These are phyloP conservation scores for Starmerella stellata DNA, from an alignment of 805 yeast species.

Conservation along the genomic window DNA sequence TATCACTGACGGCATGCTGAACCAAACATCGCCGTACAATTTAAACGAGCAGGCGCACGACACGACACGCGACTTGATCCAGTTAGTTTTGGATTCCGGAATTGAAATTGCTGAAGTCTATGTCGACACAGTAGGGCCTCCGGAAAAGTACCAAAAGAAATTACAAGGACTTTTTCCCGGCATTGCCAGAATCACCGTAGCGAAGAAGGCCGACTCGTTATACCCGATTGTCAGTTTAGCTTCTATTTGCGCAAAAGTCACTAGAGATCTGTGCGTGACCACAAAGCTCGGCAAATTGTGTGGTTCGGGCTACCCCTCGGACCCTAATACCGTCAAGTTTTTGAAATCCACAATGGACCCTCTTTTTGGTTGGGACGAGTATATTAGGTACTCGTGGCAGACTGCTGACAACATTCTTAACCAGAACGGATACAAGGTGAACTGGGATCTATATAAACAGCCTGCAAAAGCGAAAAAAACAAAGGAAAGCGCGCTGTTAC, in stretches of 20 bases:
- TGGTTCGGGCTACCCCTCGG: conserved; percentile 94
- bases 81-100: conserved; percentile 40
- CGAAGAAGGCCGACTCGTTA: conserved; percentile 86
- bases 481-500: conserved; percentile 4
- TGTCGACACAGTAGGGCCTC: conserved; percentile 97
- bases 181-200: conserved; percentile 48
- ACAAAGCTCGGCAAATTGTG: conserved; percentile 26
- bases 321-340: conserved; percentile 75
- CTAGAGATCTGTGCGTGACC: conserved; percentile 52
- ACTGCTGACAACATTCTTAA: conserved; percentile 62
- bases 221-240: conserved; percentile 91
- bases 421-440: conserved; percentile 36
- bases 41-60: conserved; percentile 94
- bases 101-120: conserved; percentile 53
- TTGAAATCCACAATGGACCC: conserved; percentile 42
- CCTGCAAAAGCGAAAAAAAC: not conserved
- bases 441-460: conserved; percentile 37
- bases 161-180: conserved; percentile 50
- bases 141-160: conserved; percentile 62
- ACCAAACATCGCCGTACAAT: conserved; percentile 46
- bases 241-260: conserved; percentile 87
- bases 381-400: conserved; percentile 83
- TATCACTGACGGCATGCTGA: conserved; percentile 75
- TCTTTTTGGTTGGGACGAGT: conserved; percentile 69
- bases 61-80: conserved; percentile 66